Percentiles rank a stretch among this genome's conserved stretches.
These are phyloP conservation scores for Galeopsis tetrahit DNA, from an alignment of 257 asterid genomes.

Conservation along the genomic window DNA sequence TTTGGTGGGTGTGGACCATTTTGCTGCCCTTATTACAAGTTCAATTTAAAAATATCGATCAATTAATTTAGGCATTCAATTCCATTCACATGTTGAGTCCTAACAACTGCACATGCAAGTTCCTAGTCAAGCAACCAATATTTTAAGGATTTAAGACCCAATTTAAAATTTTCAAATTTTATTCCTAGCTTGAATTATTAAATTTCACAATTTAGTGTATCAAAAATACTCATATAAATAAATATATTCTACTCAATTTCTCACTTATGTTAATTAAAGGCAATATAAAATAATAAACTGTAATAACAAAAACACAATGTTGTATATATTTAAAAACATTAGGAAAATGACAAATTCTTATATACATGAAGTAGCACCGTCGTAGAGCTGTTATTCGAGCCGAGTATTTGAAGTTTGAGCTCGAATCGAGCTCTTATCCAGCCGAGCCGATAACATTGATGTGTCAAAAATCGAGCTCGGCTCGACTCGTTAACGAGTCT, in stretches of 20 bases:
- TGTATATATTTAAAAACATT: not conserved
- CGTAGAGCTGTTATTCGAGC: too few relatives aligned
- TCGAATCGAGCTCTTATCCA: too few relatives aligned
- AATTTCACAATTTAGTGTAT: not conserved
- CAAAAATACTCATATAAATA: not conserved
- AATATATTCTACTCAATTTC: not conserved
- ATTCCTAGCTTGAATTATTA: not conserved
- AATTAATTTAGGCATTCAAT: slow-evolving; percentile 38
- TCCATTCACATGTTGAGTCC: slow-evolving; percentile 48
- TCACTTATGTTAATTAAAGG: not conserved
- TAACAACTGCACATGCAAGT: slow-evolving; percentile 50
- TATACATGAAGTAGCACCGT: too few relatives aligned
- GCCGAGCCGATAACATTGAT: too few relatives aligned
- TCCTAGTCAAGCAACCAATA: slow-evolving; percentile 38
- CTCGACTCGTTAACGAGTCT: too few relatives aligned
- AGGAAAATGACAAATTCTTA: not conserved
- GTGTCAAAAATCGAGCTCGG: too few relatives aligned
- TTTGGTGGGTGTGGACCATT: slow-evolving; percentile 41
- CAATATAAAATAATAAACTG: not conserved
- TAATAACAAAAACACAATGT: not conserved
- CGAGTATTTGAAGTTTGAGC: too few relatives aligned
- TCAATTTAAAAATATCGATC: not conserved
- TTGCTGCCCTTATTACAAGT: not conserved
- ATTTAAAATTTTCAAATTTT: not conserved
- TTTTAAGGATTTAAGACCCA: not conserved